Percentiles rank a stretch among this genome's conserved stretches.
phyloP scores from a whole-genome alignment of 2,329 filamentous ascomycete genomes.

The Talaromyces verruculosus region DNA sequence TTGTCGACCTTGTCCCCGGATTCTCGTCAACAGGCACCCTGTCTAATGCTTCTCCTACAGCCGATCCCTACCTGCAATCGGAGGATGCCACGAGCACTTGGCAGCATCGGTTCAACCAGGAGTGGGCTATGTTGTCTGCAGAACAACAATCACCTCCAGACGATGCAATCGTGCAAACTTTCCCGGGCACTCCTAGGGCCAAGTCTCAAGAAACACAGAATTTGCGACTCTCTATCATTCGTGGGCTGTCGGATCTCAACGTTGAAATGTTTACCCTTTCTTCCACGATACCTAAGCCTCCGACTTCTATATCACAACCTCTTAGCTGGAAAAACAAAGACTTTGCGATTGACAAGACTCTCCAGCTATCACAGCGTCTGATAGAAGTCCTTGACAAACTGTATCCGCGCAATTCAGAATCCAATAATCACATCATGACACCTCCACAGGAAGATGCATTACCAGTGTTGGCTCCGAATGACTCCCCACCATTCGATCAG shows the following conservation, averaged over 20 bases:
- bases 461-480: background rate
- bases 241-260: slow-evolving; percentile 3
- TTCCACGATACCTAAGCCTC: slow-evolving; percentile 12
- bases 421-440: background rate
- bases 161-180: background rate
- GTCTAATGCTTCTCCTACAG: background rate
- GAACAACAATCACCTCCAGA: background rate
- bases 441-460: background rate
- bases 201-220: background rate
- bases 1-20: background rate
- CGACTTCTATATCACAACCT: slow-evolving; percentile 5
- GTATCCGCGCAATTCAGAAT: slow-evolving; percentile 10
- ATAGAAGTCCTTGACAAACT: slow-evolving; percentile 12
- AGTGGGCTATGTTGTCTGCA: slow-evolving; percentile 14
- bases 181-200: background rate
- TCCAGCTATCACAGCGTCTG: slow-evolving; percentile 15
- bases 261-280: slow-evolving; percentile 12
- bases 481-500: background rate
- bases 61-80: background rate
- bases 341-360: slow-evolving; percentile 13
- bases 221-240: slow-evolving; percentile 8
- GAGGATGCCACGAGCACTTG: background rate
- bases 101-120: slow-evolving; percentile 16
- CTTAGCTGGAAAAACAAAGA: slow-evolving; percentile 18
- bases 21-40: background rate